Evolutionary conservation across 1,139 yeast species (phyloP).

Genomic region (Sugiyamaella grinbergsii): DNA sequence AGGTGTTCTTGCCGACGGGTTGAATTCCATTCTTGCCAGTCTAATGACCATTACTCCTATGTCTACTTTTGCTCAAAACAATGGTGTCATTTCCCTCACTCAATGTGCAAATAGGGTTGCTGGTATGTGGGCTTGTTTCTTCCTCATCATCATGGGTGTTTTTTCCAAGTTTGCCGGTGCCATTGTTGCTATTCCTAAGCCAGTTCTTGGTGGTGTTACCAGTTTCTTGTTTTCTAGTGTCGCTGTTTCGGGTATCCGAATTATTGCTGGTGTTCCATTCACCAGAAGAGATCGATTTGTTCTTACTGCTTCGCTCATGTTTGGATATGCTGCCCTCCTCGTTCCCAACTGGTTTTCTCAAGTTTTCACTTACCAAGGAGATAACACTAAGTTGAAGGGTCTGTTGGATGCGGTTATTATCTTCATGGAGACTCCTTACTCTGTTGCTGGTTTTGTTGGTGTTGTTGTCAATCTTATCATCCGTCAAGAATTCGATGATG

Average conservation of each 20-base stretch:
- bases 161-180: conserved; percentile 91
- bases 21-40: conserved; percentile 72
- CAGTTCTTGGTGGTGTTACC: conserved; percentile 93
- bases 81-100: conserved; percentile 88
- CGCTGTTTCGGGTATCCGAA: conserved; percentile 83
- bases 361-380: conserved; percentile 76
- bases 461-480: conserved; percentile 68
- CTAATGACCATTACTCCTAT: conserved; percentile 69
- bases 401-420: conserved; percentile 77
- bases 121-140: conserved; percentile 88
- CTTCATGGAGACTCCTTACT: conserved; percentile 87
- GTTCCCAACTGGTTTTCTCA: conserved; percentile 74
- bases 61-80: conserved; percentile 90
- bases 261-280: conserved; percentile 69
- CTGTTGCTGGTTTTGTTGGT: conserved; percentile 77
- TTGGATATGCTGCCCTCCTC: conserved; percentile 78
- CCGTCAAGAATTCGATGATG: conserved; percentile 64
- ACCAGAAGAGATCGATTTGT: conserved; percentile 87
- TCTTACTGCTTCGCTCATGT: conserved; percentile 70
- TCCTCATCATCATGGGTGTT: conserved; percentile 79
- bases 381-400: conserved; percentile 63
- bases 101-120: conserved; percentile 85
- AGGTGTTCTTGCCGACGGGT: conserved; percentile 79
- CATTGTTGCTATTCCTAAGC: conserved; percentile 76
- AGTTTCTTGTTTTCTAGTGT: conserved; percentile 85